Percentiles rank a stretch among this genome's conserved stretches.
phyloP scores from a whole-genome alignment of 2,329 filamentous ascomycete genomes.

The Penicillium sp. region DNA sequence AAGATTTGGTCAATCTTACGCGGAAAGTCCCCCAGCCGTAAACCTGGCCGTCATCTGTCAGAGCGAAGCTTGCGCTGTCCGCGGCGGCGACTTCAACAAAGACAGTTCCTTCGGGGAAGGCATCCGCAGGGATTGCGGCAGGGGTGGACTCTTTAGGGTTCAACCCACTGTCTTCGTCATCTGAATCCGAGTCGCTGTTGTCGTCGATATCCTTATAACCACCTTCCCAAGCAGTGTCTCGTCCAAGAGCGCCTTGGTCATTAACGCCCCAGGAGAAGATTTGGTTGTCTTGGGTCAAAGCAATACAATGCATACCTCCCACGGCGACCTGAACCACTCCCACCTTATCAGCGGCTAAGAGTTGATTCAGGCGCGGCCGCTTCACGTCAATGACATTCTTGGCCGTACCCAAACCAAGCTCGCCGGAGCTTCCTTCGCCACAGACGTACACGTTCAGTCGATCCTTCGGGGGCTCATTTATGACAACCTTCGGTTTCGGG shows the following conservation, averaged over 20 bases:
- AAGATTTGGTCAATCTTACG: slow-evolving; percentile 39
- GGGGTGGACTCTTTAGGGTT: slow-evolving; percentile 58
- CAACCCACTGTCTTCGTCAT: slow-evolving; percentile 54
- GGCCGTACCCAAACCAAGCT: slow-evolving; percentile 71
- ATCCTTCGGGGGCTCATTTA: slow-evolving; percentile 60
- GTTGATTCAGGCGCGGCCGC: slow-evolving; percentile 67
- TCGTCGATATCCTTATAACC: slow-evolving; percentile 55
- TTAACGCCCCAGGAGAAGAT: slow-evolving; percentile 87
- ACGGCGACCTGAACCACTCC: slow-evolving; percentile 72
- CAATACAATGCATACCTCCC: slow-evolving; percentile 78
- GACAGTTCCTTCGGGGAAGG: slow-evolving; percentile 53
- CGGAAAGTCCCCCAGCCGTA: slow-evolving; percentile 64
- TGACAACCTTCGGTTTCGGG: slow-evolving; percentile 41
- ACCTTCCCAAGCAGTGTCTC: slow-evolving; percentile 68
- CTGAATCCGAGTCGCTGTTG: slow-evolving; percentile 44
- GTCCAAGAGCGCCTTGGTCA: slow-evolving; percentile 75
- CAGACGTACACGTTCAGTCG: slow-evolving; percentile 73
- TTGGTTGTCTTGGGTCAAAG: slow-evolving; percentile 74
- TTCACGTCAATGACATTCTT: slow-evolving; percentile 69
- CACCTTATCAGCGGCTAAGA: slow-evolving; percentile 55
- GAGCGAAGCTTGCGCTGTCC: slow-evolving; percentile 59
- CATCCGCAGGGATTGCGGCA: slow-evolving; percentile 47
- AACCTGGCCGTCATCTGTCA: slow-evolving; percentile 59
- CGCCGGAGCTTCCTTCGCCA: slow-evolving; percentile 74
- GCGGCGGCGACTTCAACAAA: slow-evolving; percentile 59